Percentiles rank a stretch among this genome's conserved stretches.
Conservation (phyloP, 2,329 filamentous ascomycete species). For the Cladophialophora yegresii region DNA sequence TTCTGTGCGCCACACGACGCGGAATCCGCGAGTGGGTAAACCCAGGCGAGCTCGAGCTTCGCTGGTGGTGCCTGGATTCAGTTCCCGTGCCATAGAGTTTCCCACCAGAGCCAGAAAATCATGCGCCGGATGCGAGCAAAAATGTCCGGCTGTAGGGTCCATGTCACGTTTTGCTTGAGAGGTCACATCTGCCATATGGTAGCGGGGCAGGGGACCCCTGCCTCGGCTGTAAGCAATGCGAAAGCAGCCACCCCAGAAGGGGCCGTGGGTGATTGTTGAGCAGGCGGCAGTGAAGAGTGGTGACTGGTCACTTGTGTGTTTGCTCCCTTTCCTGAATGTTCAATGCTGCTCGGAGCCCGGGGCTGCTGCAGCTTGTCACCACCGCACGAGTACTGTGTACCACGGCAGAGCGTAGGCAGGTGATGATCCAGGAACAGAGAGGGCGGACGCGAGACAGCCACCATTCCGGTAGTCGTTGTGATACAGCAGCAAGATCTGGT, state of each 20-base stretch:
- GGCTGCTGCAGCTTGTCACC: not conserved
- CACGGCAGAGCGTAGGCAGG: not conserved
- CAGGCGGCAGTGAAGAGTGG: not conserved
- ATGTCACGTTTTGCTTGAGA: not conserved
- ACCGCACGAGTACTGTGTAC: not conserved
- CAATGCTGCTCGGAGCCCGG: too few species aligned
- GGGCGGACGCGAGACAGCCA: not conserved
- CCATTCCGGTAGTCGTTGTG: not conserved
- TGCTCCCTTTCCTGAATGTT: not conserved
- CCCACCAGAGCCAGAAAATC: not conserved
- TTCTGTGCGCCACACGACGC: slow-evolving; percentile 2
- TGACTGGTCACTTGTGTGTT: not conserved
- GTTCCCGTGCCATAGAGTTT: not conserved
- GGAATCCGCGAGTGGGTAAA: slow-evolving; percentile 1
- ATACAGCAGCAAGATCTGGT: not conserved
- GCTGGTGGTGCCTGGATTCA: not conserved
- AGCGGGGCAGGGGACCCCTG: slow-evolving; percentile 3
- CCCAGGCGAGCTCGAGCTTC: slow-evolving; percentile 1
- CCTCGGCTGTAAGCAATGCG: slow-evolving; percentile 6
- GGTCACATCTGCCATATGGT: slow-evolving; percentile 1
- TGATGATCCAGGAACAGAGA: not conserved
- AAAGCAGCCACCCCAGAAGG: not conserved
- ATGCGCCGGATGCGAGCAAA: slow-evolving; percentile 8
- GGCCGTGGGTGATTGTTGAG: slow-evolving; percentile 6
- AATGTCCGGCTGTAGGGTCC: not conserved